These are phyloP conservation scores for Lagerstroemia speciosa DNA, from an alignment of 345 rosid genomes.

Conservation along the genomic window DNA sequence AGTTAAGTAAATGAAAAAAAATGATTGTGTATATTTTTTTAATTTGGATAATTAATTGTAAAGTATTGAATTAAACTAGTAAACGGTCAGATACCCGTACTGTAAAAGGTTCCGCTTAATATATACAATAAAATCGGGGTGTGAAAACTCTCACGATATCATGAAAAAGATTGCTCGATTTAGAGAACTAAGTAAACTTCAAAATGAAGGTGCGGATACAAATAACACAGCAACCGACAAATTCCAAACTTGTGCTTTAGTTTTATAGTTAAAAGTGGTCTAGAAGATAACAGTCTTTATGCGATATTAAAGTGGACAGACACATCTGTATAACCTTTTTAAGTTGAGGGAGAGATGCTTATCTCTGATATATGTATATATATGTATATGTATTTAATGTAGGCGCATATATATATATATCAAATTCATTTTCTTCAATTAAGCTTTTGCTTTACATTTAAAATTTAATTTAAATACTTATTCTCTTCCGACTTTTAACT, in stretches of 20 bases:
- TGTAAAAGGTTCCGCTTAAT: too few relatives aligned
- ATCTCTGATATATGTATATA: too few relatives aligned
- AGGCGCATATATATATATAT: too few relatives aligned
- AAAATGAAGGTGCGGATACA: background rate
- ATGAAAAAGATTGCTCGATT: too few relatives aligned
- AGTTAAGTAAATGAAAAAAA: too few relatives aligned
- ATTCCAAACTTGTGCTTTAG: background rate
- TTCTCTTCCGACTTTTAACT: slow-evolving; percentile 18
- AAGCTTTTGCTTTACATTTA: background rate
- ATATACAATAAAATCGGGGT: too few relatives aligned
- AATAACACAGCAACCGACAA: background rate
- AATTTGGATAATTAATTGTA: too few relatives aligned
- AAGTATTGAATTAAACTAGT: too few relatives aligned
- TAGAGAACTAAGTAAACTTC: too few relatives aligned
- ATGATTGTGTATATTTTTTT: too few relatives aligned
- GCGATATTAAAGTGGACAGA: background rate
- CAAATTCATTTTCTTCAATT: background rate
- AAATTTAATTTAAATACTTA: background rate
- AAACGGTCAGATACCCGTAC: too few relatives aligned
- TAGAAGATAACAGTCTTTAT: background rate
- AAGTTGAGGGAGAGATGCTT: too few relatives aligned
- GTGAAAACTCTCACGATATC: background rate
- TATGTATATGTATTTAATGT: background rate
- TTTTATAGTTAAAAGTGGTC: background rate
- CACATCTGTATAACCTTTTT: background rate